Conservation (phyloP, 176 grass and related monocot genomes). For the Bolboschoenus planiculmis region DNA sequence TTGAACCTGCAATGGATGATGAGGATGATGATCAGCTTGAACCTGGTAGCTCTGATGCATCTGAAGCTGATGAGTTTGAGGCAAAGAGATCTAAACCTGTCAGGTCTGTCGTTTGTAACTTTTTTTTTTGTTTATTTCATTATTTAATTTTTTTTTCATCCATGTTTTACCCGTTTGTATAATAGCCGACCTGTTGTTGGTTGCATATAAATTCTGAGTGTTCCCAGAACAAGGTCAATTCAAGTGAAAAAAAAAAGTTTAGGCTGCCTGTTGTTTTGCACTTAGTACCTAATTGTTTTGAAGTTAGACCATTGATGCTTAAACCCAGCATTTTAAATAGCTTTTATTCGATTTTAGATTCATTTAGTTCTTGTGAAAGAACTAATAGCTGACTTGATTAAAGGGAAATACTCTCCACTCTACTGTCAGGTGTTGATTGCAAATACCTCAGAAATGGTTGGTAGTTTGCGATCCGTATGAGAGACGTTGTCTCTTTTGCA, state of each 20-base stretch:
- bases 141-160: background rate
- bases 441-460: background rate
- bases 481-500: background rate
- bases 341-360: background rate
- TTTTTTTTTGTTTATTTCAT: background rate
- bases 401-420: background rate
- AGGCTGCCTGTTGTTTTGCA: background rate
- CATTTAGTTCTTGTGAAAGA: background rate
- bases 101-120: conserved; percentile 42
- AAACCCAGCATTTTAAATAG: background rate
- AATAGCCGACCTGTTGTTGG: background rate
- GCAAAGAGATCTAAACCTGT: conserved; percentile 46
- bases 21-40: conserved; percentile 46
- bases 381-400: background rate
- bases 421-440: background rate
- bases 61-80: conserved; percentile 37
- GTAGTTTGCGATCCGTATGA: background rate
- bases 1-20: conserved; percentile 48
- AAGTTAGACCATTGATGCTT: background rate
- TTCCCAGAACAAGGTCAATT: background rate
- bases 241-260: background rate
- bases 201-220: background rate
- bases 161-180: background rate
- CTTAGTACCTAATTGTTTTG: background rate
- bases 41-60: conserved; percentile 41